Base-by-base conservation (phyloP, 768 basidiomycete genomes). In the Boletus insuetus region DNA sequence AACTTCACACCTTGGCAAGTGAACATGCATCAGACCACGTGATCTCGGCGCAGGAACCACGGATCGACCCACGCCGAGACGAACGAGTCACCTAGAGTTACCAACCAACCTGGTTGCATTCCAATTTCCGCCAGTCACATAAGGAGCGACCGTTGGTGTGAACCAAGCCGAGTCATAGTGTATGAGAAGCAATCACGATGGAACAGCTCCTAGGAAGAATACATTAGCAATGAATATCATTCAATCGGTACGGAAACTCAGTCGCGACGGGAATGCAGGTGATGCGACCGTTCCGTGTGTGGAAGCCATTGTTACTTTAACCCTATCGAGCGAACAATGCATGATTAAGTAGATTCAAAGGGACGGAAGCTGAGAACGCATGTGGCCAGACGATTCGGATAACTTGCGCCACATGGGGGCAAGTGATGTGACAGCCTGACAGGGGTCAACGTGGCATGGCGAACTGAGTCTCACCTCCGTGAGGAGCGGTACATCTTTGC, bases 281-380 rank as follows among this genome's bases (percentile, higher is more conserved):
- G 54, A 55, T 55, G 55, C 39, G 46, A 52, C 32, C 29, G 42
- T 55, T 52, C 42, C 51, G 31, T 42, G 49, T 38, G 29, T 45
- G 53, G 57, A 67, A 57, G 45, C 16, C 7, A 10, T 20, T n/a
- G n/a, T n/a, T 44, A 45, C 63, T 57, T 55, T 68, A 61, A 35
- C 66, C 67, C 54, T 34, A 56, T 61, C 19, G 29, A 59, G 64
- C 56, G 51, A 39, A 69, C 64, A 64, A 64, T 59, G 62, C 59
- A 26, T 49, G 20, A 68, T 66, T 39, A 35, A 46, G 61, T 49
- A 64, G 53, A 40, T 48, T 58, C 46, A 61, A 61, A 52, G 55
- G 32, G 38, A 29, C 37, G 38, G 57, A 49, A 51, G 44, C 46
- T 31, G 43, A 44, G 49, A 47, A 43, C 12, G 29, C 47, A 14